Evolutionary conservation across 1,139 yeast genomes (phyloP), one percentile per base, ranked within the genome.

Genomic region (Casaregolazyma lundiana): DNA sequence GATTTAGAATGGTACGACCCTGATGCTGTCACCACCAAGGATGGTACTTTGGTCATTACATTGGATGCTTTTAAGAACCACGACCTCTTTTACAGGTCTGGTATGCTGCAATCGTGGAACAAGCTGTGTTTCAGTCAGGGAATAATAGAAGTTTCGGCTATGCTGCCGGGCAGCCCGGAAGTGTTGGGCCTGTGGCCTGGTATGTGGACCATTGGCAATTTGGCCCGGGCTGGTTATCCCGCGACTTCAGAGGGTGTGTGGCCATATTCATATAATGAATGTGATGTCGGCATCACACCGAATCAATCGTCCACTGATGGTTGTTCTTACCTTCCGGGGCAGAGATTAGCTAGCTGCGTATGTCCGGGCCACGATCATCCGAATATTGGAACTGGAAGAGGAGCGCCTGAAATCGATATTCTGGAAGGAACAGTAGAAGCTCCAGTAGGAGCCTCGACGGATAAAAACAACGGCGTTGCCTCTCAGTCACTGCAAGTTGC

Each of bases 1-100:
- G 95, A 87, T 70, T 72, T 85, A 59, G 95, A 87, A 68, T 87
- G 95, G 95, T 87, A 87, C 62, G 80, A 78, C 51, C 95, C 96
- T 2, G 95, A 86, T 63, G 94, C 94, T 3, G 77, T 71, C 2
- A 71, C 78, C 6, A 87, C 95, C 0, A 71, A 65, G 5, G 75
- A 81, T 51, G 96, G 95, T 44, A 70, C 86, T 1, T 66, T 85
- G 39, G 68, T 69, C 41, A 59, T 87, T n/a, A 71, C 80, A 45
- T 69, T 87, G 77, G 95, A 86, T 59, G 89, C 94, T 3, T 81
- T 68, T 61, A 69, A 76, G 53, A 84, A 81, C 60, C 92, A 86
- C 64, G 73, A 80, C 55, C 68, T 87, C 52, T 81, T 76, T 60
- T 87, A 86, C 65, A 73, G 95, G 51, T 82, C 92, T 0, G 95